These are phyloP conservation scores for Tremellales sp. DNA, from an alignment of 1,284 basidiomycete species.

Conservation along the genomic window DNA sequence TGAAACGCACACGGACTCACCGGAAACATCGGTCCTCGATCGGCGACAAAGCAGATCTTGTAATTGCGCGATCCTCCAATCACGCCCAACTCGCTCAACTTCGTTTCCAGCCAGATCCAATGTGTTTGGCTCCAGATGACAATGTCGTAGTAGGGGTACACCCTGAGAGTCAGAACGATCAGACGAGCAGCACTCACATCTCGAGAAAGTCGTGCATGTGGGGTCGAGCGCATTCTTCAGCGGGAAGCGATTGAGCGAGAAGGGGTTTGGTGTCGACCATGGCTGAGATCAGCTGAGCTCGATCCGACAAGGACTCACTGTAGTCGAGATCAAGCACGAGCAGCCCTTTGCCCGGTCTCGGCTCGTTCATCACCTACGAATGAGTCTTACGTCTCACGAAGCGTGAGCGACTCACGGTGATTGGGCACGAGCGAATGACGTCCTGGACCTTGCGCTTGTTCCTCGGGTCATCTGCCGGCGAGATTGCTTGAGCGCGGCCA, in stretches of 20 bases:
- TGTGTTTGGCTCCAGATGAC: slow-evolving; percentile 76
- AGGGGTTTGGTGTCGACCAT: slow-evolving; percentile 78
- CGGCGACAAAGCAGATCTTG: slow-evolving; percentile 62
- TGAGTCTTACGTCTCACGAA: slow-evolving; percentile 3
- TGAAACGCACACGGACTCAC: slow-evolving; percentile 47
- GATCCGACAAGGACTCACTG: slow-evolving; percentile 51
- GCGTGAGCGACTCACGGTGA: slow-evolving; percentile 32
- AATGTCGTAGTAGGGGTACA: slow-evolving; percentile 79
- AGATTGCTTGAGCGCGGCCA: slow-evolving; percentile 54
- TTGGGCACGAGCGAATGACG: slow-evolving; percentile 60
- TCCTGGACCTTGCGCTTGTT: slow-evolving; percentile 75
- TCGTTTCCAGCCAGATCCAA: slow-evolving; percentile 89
- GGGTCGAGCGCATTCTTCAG: slow-evolving; percentile 73
- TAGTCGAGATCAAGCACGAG: slow-evolving; percentile 87
- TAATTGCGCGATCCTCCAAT: slow-evolving; percentile 65
- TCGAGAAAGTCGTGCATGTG: slow-evolving; percentile 74
- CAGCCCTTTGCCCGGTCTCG: slow-evolving; percentile 69
- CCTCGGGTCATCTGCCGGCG: slow-evolving; percentile 67
- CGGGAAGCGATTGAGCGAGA: slow-evolving; percentile 69
- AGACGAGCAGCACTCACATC: slow-evolving; percentile 45
- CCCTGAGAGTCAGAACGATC: slow-evolving; percentile 29
- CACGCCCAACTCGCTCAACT: slow-evolving; percentile 82
- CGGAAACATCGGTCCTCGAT: slow-evolving; percentile 84
- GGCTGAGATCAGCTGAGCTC: slow-evolving; percentile 51
- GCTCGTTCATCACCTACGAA: slow-evolving; percentile 63